A percentile compares a stretch with the other conserved stretches of the same genome.
Evolutionary conservation across 148 eudicot species (phyloP).

Genomic region (Fagopyrum esculentum): DNA sequence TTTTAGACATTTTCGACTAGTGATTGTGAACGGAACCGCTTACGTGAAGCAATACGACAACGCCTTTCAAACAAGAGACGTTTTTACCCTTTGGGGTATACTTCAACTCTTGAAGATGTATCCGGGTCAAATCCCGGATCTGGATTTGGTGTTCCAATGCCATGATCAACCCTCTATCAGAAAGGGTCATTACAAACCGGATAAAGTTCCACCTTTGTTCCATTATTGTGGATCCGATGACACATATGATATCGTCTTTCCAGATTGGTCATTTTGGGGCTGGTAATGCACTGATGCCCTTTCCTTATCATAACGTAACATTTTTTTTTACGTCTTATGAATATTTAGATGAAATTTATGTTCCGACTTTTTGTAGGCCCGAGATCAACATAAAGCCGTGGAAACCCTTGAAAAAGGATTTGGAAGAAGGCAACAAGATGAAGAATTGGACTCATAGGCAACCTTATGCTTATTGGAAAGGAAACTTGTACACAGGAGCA

Average conservation of each 20-base stretch:
- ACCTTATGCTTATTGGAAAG: slow-evolving; percentile 68
- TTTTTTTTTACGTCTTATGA: too few species aligned
- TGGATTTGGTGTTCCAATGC: slow-evolving; percentile 55
- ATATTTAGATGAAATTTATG: neutral
- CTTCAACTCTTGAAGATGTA: slow-evolving; percentile 47
- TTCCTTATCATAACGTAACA: neutral
- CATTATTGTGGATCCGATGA: slow-evolving; percentile 48
- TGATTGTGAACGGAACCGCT: slow-evolving; percentile 37
- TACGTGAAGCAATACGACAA: slow-evolving; percentile 34
- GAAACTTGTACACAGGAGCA: slow-evolving; percentile 49
- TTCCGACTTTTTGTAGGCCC: slow-evolving; percentile 29
- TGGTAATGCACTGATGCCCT: slow-evolving; percentile 29
- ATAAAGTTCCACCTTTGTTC: slow-evolving; percentile 41
- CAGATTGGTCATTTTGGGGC: slow-evolving; percentile 81
- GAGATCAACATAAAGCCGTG: slow-evolving; percentile 66
- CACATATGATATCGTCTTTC: slow-evolving; percentile 56
- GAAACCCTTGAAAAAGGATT: slow-evolving; percentile 38
- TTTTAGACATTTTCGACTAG: slow-evolving; percentile 26
- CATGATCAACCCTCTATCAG: slow-evolving; percentile 49
- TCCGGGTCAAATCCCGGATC: slow-evolving; percentile 58
- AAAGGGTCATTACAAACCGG: slow-evolving; percentile 22
- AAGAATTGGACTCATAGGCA: slow-evolving; percentile 39
- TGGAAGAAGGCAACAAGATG: slow-evolving; percentile 49
- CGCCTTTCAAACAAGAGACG: slow-evolving; percentile 48
- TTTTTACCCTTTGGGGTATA: slow-evolving; percentile 57